A percentile compares a stretch with the other conserved stretches of the same genome.
phyloP scores from a whole-genome alignment of 805 yeast genomes.

The Cyberlindnera amylophila region DNA sequence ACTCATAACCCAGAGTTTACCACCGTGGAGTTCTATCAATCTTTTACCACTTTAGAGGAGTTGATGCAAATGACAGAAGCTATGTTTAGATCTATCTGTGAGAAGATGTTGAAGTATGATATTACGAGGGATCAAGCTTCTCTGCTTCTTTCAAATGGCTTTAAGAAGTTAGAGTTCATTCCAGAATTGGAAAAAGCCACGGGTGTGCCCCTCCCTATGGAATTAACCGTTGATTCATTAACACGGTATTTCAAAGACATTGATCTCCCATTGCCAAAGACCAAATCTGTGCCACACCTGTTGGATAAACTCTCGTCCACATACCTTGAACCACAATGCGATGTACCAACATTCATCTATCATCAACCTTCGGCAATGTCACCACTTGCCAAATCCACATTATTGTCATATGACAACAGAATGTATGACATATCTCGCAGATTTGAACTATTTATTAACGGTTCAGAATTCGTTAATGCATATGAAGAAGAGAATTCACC shows the following conservation, averaged over 20 bases:
- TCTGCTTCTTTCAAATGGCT: too few species aligned
- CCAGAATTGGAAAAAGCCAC: constrained; percentile 55
- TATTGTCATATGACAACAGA: constrained; percentile 28
- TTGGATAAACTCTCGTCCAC: constrained; percentile 59
- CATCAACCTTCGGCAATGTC: constrained; percentile 85
- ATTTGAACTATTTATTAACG: constrained; percentile 79
- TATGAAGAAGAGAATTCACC: constrained; percentile 97
- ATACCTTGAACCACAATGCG: constrained; percentile 64
- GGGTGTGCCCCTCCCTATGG: constrained; percentile 45
- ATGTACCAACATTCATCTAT: constrained; percentile 64
- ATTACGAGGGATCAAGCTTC: constrained; percentile 12
- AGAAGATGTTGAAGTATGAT: constrained; percentile 24
- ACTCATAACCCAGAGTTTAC: constrained; percentile 96
- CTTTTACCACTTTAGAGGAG: constrained; percentile 62
- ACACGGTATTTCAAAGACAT: constrained; percentile 34
- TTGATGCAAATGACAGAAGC: constrained; percentile 62
- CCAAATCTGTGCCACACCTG: constrained; percentile 52
- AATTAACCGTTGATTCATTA: constrained; percentile 38
- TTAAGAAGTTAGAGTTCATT: constrained; percentile 58
- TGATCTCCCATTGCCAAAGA: constrained; percentile 30
- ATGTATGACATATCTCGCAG: constrained; percentile 52
- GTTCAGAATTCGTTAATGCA: constrained; percentile 83
- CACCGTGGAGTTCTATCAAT: constrained; percentile 82
- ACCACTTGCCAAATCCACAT: constrained; percentile 76
- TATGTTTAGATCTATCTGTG: constrained; percentile 43